A percentile compares a stretch with the other conserved stretches of the same genome.
These are phyloP conservation scores for Aureobasidium sp. DNA, from an alignment of 2,329 filamentous ascomycete species.

Conservation along the genomic window DNA sequence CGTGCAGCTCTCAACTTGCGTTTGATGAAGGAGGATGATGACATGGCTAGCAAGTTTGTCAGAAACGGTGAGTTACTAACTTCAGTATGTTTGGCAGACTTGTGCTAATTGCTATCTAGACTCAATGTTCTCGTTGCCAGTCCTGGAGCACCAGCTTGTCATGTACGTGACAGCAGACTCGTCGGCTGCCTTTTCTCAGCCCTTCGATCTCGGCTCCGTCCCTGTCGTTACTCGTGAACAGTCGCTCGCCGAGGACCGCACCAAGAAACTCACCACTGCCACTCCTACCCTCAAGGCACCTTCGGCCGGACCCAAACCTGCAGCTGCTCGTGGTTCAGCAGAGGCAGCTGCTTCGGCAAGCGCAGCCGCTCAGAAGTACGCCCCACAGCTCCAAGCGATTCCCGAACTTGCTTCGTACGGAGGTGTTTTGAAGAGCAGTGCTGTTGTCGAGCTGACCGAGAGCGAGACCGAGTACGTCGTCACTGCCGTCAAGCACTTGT, in stretches of 20 bases:
- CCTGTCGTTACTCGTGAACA: slow-evolving; percentile 93
- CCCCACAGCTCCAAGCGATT: slow-evolving; percentile 76
- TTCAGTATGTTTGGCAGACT: background rate
- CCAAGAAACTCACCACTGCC: slow-evolving; percentile 90
- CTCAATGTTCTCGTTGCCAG: slow-evolving; percentile 87
- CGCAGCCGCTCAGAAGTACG: slow-evolving; percentile 78
- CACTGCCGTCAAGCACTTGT: slow-evolving; percentile 87
- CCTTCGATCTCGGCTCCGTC: slow-evolving; percentile 86
- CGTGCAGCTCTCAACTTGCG: slow-evolving; percentile 86
- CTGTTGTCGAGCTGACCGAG: slow-evolving; percentile 81
- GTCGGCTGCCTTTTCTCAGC: slow-evolving; percentile 69
- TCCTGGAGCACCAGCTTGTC: slow-evolving; percentile 93
- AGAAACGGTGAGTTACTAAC: slow-evolving; percentile 62
- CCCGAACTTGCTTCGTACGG: slow-evolving; percentile 89
- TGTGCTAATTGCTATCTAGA: slow-evolving; percentile 44
- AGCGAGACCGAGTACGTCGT: slow-evolving; percentile 97
- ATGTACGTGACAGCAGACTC: slow-evolving; percentile 94
- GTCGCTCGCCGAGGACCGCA: slow-evolving; percentile 89
- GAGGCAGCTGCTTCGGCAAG: slow-evolving; percentile 64
- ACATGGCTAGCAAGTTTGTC: slow-evolving; percentile 77
- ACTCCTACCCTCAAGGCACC: slow-evolving; percentile 92
- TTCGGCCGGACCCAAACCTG: slow-evolving; percentile 67
- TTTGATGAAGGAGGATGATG: slow-evolving; percentile 76
- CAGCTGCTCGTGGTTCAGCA: slow-evolving; percentile 57
- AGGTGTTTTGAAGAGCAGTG: slow-evolving; percentile 81